These are phyloP conservation scores for Xylaria sp. DNA, from an alignment of 2,329 filamentous ascomycete species.

Conservation along the genomic window DNA sequence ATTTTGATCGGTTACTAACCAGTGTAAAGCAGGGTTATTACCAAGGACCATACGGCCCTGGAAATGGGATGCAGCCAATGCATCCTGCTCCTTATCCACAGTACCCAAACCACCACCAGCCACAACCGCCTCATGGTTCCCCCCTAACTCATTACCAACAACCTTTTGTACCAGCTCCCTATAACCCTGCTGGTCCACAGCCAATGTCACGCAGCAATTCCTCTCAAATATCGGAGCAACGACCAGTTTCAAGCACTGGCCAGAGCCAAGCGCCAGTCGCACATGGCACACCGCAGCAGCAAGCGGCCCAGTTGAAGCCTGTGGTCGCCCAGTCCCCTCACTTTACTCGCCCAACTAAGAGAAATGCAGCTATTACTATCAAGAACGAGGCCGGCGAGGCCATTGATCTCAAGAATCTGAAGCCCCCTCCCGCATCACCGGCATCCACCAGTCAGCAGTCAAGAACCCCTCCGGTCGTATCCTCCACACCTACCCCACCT, in stretches of 20 bases:
- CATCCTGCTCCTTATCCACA: conserved; percentile 48
- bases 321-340: conserved; percentile 56
- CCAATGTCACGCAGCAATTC: conserved; percentile 82
- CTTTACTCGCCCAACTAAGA: conserved; percentile 64
- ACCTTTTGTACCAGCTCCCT: conserved; percentile 55
- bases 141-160: conserved; percentile 60
- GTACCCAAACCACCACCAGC: conserved; percentile 40
- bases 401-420: conserved; percentile 72
- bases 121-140: conserved; percentile 50
- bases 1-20: conserved; percentile 80
- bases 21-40: conserved; percentile 73
- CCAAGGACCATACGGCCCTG: conserved; percentile 53
- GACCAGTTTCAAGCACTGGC: conserved; percentile 71
- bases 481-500: conserved; percentile 81
- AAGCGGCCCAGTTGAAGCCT: conserved; percentile 66
- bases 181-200: conserved; percentile 57
- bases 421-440: conserved; percentile 63
- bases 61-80: conserved; percentile 43
- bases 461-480: conserved; percentile 75
- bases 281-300: conserved; percentile 69
- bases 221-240: conserved; percentile 76
- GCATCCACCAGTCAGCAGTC: conserved; percentile 63
- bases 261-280: conserved; percentile 69
- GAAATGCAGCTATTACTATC: conserved; percentile 82
- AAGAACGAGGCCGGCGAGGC: conserved; percentile 84